Percentiles rank a stretch among this genome's conserved stretches.
Conservation (phyloP, 2,329 filamentous ascomycete species). For the Lachnellula willkommii region DNA sequence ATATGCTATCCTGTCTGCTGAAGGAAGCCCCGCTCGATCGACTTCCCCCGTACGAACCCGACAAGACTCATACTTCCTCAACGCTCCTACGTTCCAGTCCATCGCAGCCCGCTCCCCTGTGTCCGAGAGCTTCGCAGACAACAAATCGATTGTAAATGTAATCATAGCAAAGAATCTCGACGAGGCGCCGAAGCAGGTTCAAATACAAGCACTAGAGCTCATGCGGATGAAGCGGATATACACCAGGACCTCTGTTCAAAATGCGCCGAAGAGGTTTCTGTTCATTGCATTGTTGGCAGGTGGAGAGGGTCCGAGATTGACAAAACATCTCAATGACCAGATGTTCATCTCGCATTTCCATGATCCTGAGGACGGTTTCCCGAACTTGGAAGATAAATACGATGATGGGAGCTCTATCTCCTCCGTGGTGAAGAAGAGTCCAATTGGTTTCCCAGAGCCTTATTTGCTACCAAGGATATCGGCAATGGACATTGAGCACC, state of each 20-base stretch:
- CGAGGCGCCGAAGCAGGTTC: slow-evolving; percentile 65
- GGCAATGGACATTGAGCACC: slow-evolving; percentile 24
- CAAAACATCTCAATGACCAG: slow-evolving; percentile 66
- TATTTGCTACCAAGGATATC: slow-evolving; percentile 24
- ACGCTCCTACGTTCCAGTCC: slow-evolving; percentile 25
- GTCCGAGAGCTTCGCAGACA: slow-evolving; percentile 36
- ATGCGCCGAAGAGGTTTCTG: slow-evolving; percentile 71
- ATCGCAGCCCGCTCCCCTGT: slow-evolving; percentile 27
- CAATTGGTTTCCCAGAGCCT: slow-evolving; percentile 10
- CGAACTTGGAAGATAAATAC: slow-evolving; percentile 63
- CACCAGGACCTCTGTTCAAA: slow-evolving; percentile 67
- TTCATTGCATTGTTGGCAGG: slow-evolving; percentile 67
- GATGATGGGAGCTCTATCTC: slow-evolving; percentile 27
- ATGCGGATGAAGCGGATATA: slow-evolving; percentile 74
- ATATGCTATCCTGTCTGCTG: slow-evolving; percentile 48
- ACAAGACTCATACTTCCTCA: slow-evolving; percentile 31
- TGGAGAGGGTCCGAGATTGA: slow-evolving; percentile 46
- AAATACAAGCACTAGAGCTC: slow-evolving; percentile 75
- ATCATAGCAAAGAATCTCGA: slow-evolving; percentile 79
- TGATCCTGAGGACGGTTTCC: slow-evolving; percentile 63
- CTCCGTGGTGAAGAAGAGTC: slow-evolving; percentile 30
- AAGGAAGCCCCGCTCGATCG: slow-evolving; percentile 20
- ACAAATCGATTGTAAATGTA: slow-evolving; percentile 67
- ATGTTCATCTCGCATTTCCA: slow-evolving; percentile 89
- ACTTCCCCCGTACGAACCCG: slow-evolving; percentile 25